Evolutionary conservation across 179 eudicot genomes (phyloP), one percentile per base, ranked within the genome.

Genomic region (Corrigiola litoralis): DNA sequence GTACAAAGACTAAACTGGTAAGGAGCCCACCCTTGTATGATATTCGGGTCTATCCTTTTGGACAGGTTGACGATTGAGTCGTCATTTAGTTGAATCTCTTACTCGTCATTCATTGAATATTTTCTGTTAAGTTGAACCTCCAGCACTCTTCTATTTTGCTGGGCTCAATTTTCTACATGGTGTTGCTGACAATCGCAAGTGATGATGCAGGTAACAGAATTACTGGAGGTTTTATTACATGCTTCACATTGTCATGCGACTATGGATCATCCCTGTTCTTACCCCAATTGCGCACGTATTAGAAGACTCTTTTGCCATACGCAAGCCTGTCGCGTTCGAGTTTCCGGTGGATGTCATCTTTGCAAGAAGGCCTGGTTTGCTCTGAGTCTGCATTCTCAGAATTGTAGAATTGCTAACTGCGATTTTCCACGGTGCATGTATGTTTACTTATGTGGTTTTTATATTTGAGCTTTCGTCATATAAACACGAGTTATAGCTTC

Each of bases 351-450:
- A 6, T 87, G 94, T 73, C 49, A 5, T 29, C 36, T n/a, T 51
- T 89, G 96, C 60, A 69, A 40, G 69, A 76, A 67, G 76, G 38
- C 72, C 54, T 75, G 87, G 90, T 32, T 6, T 49, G 42, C 81
- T 23, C 75, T 89, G 61, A 52, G 34, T 53, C 37, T 73, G 76
- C 94, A 87, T 74, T 72, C 87, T 16, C 62, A 32, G 36, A 65
- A 12, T 28, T 89, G 96, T 80, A 70, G 21, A 63, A 88, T 82
- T 72, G 32, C 72, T 8, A 69, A 65, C 65, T 89, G 94, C 72
- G 21, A 14, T 45, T 72, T 87, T 14, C 96, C 96, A 0, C 78
- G 86, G 50, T 89, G 96, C 92, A 67, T 47, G 96, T 89, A 68
- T 42, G 89, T 75, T 65, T 29, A n/a, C 17, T 9, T 66, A 6